Evolutionary conservation across 306 rosid genomes (phyloP).

Genomic region (Malus domestica): DNA sequence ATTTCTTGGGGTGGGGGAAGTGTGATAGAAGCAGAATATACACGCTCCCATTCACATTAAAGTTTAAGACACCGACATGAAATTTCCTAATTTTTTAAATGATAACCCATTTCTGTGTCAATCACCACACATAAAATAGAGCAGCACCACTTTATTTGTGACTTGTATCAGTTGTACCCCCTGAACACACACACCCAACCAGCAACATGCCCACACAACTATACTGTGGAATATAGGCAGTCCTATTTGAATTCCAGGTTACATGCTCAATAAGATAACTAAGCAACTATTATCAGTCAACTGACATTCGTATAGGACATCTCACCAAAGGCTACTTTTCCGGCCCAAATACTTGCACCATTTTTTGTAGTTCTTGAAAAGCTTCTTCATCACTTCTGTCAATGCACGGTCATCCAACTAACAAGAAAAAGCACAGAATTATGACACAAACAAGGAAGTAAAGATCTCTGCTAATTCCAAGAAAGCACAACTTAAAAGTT

Average conservation of each 20-base stretch:
- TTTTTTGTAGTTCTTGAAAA: slow-evolving; percentile 89
- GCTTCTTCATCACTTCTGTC: slow-evolving; percentile 97
- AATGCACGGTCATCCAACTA: slow-evolving; percentile 96
- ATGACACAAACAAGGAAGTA: slow-evolving; percentile 21
- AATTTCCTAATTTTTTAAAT: background rate
- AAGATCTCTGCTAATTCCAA: background rate
- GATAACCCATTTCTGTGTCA: background rate
- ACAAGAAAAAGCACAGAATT: slow-evolving; percentile 18
- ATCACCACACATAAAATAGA: background rate
- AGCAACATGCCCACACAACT: background rate
- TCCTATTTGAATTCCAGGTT: background rate
- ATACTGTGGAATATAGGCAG: background rate
- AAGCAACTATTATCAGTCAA: slow-evolving; percentile 2
- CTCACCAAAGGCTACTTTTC: slow-evolving; percentile 97
- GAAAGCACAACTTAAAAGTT: background rate
- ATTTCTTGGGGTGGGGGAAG: too few species aligned
- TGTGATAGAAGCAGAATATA: background rate
- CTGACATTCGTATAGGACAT: background rate
- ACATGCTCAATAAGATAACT: background rate
- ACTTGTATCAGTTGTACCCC: background rate
- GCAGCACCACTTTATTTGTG: background rate
- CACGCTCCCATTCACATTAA: background rate
- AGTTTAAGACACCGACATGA: background rate
- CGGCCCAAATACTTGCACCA: slow-evolving; percentile 99
- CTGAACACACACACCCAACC: background rate